Base-by-base conservation (phyloP, 129 eudicot genomes). In the Apium graveolens region DNA sequence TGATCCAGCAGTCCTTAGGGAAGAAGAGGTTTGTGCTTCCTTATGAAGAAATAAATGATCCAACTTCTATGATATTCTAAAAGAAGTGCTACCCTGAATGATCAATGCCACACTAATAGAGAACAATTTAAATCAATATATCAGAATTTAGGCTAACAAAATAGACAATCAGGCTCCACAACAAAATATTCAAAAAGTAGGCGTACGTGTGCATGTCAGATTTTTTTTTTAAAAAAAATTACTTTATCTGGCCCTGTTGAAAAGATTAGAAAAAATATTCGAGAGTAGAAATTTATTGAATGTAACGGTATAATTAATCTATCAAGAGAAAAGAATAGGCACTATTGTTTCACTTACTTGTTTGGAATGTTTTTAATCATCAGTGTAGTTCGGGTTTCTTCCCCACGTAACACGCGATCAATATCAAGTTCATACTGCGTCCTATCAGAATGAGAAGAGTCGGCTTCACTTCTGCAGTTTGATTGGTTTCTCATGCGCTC, bases 311-410 rank as follows among this genome's bases (percentile, higher is more conserved):
- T 20, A 63, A 10, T 9, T 35, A 35, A 32, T 27, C 51, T 21
- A 10, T 14, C 29, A 26, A 16, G 32, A 76, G 46, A 70, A 77
- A 24, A 53, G 16, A 44, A 29, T 31, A 9, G 68, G 68, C 29
- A 27, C 12, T 41, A 5, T 79, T 3, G 37, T 16, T 79, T 24
- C 35, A 83, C 87, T 24, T 89, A 89, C 93, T 89, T 89, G 79
- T 89, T 89, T 37, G 93, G 93, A 76, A 89, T 89, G 76, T 89
- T 89, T 77, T 85, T 89, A 18, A 89, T 84, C 93, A 89, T 89
- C 83, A 89, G 48, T 55, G 93, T 89, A 62, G 93, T 89, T 45
- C 93, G 79, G 78, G 41, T 76, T 69, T 89, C 93, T 75, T 84
- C 90, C 55, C 86, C 88, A 70, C 84, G 78, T 78, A 86, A 57